Conservation (phyloP, 1,284 basidiomycete species). For the Moniliophthora roreri region DNA sequence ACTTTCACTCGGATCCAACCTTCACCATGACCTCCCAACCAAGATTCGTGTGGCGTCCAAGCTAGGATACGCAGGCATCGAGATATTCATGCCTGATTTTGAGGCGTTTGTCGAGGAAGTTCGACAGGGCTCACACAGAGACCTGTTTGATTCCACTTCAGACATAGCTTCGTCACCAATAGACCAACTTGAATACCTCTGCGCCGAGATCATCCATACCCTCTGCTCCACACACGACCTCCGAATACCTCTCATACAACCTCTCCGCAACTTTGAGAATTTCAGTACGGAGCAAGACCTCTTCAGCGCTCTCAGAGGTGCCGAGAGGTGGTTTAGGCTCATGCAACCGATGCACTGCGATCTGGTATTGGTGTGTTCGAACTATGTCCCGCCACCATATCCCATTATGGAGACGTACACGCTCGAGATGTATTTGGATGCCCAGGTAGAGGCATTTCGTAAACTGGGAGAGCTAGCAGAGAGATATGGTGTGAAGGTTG, state of each 20-base stretch:
- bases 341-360: constrained; percentile 22
- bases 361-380: constrained; percentile 26
- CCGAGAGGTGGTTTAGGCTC: constrained; percentile 24
- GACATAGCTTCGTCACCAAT: background rate
- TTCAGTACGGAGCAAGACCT: constrained; percentile 20
- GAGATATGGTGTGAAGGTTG: constrained; percentile 21
- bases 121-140: constrained; percentile 17
- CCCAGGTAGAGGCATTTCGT: constrained; percentile 24
- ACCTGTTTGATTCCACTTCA: constrained; percentile 15
- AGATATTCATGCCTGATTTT: constrained; percentile 27
- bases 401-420: constrained; percentile 6
- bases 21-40: constrained; percentile 22
- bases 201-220: constrained; percentile 19
- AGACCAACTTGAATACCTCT: constrained; percentile 19
- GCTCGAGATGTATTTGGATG: constrained; percentile 19
- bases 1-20: constrained; percentile 23
- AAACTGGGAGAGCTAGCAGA: constrained; percentile 21
- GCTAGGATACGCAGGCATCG: constrained; percentile 25
- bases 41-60: constrained; percentile 22
- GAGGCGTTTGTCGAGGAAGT: constrained; percentile 25
- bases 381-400: constrained; percentile 11
- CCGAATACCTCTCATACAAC: constrained; percentile 24
- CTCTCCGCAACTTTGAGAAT: constrained; percentile 26
- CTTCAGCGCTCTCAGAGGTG: constrained; percentile 17
- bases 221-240: constrained; percentile 19